Base-by-base conservation (phyloP, 768 basidiomycete genomes). In the Rhizopogon rudus region DNA sequence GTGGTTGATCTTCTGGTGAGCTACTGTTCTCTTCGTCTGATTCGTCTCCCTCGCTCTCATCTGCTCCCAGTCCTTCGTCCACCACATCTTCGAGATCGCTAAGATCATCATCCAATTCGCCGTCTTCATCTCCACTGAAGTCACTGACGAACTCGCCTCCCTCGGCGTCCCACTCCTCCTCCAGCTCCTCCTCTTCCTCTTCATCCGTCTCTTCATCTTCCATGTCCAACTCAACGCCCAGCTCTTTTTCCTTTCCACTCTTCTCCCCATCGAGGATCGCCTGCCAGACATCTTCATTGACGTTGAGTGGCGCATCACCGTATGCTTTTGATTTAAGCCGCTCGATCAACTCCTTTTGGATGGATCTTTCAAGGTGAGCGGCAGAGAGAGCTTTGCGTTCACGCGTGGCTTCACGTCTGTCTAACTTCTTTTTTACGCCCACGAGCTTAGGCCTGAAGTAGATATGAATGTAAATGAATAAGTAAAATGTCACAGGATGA, bases 301-400 rank as follows among this genome's bases (percentile, higher is more conserved):
- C 95, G 70, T 99, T 98, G 43, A 99, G 81, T 12, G 97, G 97
- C 35, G 91, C 89, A 65, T 98, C 96, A 42, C 97, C 96, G 66
- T 99, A 98, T 16, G 96, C 95, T 71, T 97, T 97, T 52, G 88
- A 88, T 75, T 95, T 94, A 17, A 99, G 80, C 16, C 97, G 91
- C 63, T 96, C 93, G 45, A 99, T 84, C 25, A 98, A 84, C 67
- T 99, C 97, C 66, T 93, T 93, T 70, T 98, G 91, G 63, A 99
- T 98, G 12, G 91, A 90, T 55, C 85, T 87, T 71, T 99, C 97
- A 40, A 99, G 82, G 59, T 91, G 93, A 0, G 97, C 97, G 2
- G 96, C 97, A 1, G 92, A 87, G 12, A 99, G 84, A 2, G 97
- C 97, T 71, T 99, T 99, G 54, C 91, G 87, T 73, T 99, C 97